phyloP scores from a whole-genome alignment of 2,329 filamentous ascomycete genomes.

The Calcarisporium arbuscula region DNA sequence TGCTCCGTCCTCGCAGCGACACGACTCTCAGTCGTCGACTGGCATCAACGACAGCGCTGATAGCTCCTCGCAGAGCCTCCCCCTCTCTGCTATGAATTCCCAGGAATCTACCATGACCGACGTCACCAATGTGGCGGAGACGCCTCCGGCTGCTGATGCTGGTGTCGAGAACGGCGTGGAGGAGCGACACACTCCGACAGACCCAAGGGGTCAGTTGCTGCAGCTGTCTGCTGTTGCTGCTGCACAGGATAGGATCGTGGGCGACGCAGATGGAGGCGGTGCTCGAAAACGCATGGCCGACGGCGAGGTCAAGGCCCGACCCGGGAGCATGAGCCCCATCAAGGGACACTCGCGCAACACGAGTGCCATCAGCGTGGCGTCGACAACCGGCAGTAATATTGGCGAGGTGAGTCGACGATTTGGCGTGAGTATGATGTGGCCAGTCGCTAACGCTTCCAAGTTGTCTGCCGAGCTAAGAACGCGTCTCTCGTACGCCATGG shows the following conservation, averaged over 20 bases:
- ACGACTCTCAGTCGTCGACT: not conserved
- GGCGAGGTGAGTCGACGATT: slow-evolving; percentile 58
- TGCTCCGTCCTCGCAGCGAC: slow-evolving; percentile 4
- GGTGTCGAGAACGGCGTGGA: slow-evolving; percentile 10
- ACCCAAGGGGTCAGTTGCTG: slow-evolving; percentile 50
- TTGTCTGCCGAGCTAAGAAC: slow-evolving; percentile 73
- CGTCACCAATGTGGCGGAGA: slow-evolving; percentile 20
- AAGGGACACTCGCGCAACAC: slow-evolving; percentile 63
- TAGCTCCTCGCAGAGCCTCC: slow-evolving; percentile 12
- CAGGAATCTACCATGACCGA: slow-evolving; percentile 21
- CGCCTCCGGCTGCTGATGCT: slow-evolving; percentile 20
- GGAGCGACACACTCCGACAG: slow-evolving; percentile 21
- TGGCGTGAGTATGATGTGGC: not conserved
- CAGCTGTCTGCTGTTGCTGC: slow-evolving; percentile 54
- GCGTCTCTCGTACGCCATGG: slow-evolving; percentile 84
- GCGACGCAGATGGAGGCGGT: slow-evolving; percentile 27
- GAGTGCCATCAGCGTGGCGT: slow-evolving; percentile 58
- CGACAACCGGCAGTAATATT: slow-evolving; percentile 60
- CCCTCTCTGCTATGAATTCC: slow-evolving; percentile 15
- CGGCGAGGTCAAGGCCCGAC: slow-evolving; percentile 59
- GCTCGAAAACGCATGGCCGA: slow-evolving; percentile 71
- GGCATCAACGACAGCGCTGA: slow-evolving; percentile 5
- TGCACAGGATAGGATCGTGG: slow-evolving; percentile 41
- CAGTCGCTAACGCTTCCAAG: slow-evolving; percentile 34
- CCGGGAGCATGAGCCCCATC: slow-evolving; percentile 37